Conservation (phyloP, 345 rosid species). For the Eucalyptus pauciflora region DNA sequence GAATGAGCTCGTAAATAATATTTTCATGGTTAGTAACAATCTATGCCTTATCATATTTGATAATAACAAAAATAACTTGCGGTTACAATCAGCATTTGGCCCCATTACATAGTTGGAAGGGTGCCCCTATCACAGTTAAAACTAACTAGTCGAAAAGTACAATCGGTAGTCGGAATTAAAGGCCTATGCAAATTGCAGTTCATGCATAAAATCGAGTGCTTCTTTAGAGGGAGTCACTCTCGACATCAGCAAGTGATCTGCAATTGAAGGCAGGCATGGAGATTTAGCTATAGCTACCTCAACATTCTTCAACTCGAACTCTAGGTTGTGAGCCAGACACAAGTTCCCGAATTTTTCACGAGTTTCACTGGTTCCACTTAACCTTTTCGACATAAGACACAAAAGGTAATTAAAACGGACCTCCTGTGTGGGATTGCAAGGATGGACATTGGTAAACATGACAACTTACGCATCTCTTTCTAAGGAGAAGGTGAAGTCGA, state of each 20-base stretch:
- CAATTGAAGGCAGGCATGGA: background rate
- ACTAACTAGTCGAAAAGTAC: background rate
- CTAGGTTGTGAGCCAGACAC: conserved; percentile 52
- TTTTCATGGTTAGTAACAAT: background rate
- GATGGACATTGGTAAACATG: background rate
- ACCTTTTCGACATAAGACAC: conserved; percentile 22
- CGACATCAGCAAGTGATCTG: background rate
- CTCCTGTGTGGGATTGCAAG: background rate
- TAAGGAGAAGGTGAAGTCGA: conserved; percentile 62
- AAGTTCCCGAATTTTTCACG: conserved; percentile 73
- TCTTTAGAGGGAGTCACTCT: background rate
- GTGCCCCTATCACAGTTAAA: background rate
- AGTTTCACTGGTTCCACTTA: conserved; percentile 71
- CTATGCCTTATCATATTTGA: background rate
- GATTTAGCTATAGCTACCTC: conserved; percentile 33
- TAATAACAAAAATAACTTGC: too few relatives aligned
- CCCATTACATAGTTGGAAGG: background rate
- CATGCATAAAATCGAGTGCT: background rate
- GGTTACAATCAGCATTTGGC: background rate
- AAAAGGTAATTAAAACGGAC: background rate
- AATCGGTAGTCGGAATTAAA: background rate
- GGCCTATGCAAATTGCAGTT: background rate
- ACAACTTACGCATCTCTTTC: conserved; percentile 79
- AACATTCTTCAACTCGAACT: conserved; percentile 63
- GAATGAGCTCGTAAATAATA: too few relatives aligned